A percentile compares a stretch with the other conserved stretches of the same genome.
Conservation (phyloP, 176 grass and related monocot species). For the Pontederia paniculata region DNA sequence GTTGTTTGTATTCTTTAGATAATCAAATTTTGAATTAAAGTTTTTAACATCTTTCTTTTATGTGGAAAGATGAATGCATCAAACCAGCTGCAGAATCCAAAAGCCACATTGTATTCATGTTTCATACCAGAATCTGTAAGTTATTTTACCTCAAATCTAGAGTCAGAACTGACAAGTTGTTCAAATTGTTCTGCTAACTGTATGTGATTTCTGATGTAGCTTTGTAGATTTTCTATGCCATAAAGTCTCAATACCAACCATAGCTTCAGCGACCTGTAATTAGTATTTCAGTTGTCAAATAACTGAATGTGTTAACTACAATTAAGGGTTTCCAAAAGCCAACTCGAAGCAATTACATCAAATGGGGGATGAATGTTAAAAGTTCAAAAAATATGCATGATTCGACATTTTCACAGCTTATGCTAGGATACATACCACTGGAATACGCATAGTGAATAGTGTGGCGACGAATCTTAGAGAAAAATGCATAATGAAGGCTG, state of each 20-base stretch:
- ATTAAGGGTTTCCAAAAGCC: not conserved
- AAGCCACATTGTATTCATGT: not conserved
- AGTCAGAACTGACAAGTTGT: constrained; percentile 35
- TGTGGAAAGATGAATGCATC: not conserved
- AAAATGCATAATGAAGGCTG: too few relatives aligned
- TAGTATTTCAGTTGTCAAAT: constrained; percentile 10
- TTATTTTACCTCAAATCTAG: constrained; percentile 55
- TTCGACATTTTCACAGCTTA: too few relatives aligned
- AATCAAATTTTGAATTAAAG: too few relatives aligned
- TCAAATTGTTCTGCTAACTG: constrained; percentile 44
- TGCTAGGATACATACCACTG: too few relatives aligned
- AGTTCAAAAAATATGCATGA: too few relatives aligned
- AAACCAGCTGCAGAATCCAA: not conserved
- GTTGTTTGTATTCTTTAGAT: too few relatives aligned
- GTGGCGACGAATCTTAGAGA: too few relatives aligned
- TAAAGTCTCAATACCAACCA: constrained; percentile 76
- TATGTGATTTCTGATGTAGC: constrained; percentile 58
- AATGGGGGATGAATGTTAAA: too few relatives aligned
- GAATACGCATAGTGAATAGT: too few relatives aligned
- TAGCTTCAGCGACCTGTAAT: constrained; percentile 57
- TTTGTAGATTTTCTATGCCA: constrained; percentile 56
- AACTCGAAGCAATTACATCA: too few relatives aligned
- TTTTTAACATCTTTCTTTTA: not conserved
- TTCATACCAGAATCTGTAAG: too few relatives aligned
- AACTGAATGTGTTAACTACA: not conserved